Conservation (phyloP, 2,329 filamentous ascomycete genomes). For the Ophiostoma fasciatum region DNA sequence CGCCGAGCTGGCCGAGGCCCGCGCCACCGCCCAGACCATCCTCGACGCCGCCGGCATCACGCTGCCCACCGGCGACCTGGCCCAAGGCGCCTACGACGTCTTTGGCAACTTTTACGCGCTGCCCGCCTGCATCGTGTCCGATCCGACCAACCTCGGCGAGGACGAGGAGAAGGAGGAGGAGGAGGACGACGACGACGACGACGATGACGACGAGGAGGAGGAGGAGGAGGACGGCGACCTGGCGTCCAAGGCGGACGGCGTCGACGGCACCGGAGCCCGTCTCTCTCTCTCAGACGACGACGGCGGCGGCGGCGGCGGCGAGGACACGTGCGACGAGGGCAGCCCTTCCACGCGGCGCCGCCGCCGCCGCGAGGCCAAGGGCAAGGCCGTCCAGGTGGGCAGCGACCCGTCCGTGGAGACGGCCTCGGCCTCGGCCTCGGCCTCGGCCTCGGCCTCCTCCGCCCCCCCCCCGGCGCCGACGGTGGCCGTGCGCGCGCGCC, state of each 20-base stretch:
- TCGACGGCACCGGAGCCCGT: constrained; percentile 3
- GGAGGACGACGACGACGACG: constrained; percentile 10
- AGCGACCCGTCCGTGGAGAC: too few relatives aligned
- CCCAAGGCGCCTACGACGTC: constrained; percentile 57
- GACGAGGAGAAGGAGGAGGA: constrained; percentile 13
- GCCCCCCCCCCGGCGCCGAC: constrained; percentile 21
- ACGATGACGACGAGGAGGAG: constrained; percentile 5
- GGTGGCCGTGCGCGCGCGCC: constrained; percentile 42
- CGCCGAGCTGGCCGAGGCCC: constrained; percentile 23
- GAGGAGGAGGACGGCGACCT: not conserved
- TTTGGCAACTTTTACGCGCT: constrained; percentile 56
- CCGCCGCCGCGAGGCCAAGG: constrained; percentile 33
- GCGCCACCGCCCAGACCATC: constrained; percentile 64
- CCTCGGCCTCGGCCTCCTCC: too few relatives aligned
- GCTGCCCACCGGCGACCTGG: constrained; percentile 56
- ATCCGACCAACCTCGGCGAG: constrained; percentile 43
- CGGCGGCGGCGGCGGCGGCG: not conserved
- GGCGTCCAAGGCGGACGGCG: not conserved
- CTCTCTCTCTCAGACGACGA: too few relatives aligned
- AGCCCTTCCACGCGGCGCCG: constrained; percentile 9
- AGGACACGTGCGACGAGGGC: not conserved
- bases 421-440: too few relatives aligned
- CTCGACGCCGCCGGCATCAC: constrained; percentile 65
- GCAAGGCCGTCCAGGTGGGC: constrained; percentile 26
- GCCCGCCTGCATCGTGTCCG: constrained; percentile 52